These are phyloP conservation scores for Tetratostichococcus sp. DNA, from an alignment of 139 green algal species.

Conservation along the genomic window DNA sequence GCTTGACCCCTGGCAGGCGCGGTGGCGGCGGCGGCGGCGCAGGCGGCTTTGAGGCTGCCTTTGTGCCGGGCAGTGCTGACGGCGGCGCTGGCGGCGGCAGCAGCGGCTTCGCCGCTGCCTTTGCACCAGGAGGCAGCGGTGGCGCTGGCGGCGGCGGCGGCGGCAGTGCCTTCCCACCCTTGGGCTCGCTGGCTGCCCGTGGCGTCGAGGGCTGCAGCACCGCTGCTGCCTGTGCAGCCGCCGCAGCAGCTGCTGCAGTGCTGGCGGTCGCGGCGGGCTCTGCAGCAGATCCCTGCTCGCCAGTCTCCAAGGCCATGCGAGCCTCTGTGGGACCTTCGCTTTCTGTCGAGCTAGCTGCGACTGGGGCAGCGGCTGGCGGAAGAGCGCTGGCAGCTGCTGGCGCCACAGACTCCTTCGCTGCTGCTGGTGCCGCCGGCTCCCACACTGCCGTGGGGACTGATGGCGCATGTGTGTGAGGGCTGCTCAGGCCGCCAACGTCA, in stretches of 20 bases:
- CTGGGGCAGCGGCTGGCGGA: no score
- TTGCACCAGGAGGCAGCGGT: not conserved
- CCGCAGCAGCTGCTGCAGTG: not conserved
- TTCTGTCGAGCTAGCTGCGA: no score
- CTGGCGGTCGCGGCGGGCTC: not conserved
- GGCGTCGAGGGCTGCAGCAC: no score
- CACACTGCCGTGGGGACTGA: not conserved
- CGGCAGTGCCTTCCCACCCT: no score
- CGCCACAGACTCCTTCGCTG: not conserved
- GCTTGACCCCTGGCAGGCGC: not conserved
- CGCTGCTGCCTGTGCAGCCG: no score
- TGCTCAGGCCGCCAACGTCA: no score
- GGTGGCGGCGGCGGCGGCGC: slow-evolving; percentile 1
- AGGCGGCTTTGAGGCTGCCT: not conserved
- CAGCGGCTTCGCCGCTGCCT: not conserved
- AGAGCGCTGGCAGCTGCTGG: no score
- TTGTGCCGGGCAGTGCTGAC: not conserved
- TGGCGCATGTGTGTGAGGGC: no score
- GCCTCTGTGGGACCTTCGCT: no score
- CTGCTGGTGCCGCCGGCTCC: not conserved
- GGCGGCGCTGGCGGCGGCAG: not conserved
- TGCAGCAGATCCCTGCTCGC: no score
- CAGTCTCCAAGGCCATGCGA: no score
- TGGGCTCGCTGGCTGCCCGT: no score
- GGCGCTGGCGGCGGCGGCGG: not conserved